phyloP scores from a whole-genome alignment of 176 grass and related monocot genomes.

The Cenchrus americanus region DNA sequence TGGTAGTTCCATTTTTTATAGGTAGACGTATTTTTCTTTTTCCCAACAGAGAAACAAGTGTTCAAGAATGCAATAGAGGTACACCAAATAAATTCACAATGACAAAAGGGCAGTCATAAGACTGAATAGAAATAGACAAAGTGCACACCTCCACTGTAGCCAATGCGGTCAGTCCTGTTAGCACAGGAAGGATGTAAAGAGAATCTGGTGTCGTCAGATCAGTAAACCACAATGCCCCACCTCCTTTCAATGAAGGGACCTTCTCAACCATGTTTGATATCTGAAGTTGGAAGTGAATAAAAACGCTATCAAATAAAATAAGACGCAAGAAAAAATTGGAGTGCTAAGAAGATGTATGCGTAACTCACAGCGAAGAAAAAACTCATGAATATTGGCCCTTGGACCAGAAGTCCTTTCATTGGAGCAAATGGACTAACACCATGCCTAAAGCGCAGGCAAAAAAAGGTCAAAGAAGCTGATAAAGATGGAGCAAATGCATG shows the following conservation, averaged over 20 bases:
- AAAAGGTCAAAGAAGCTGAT: slow-evolving; percentile 29
- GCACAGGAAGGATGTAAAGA: slow-evolving; percentile 71
- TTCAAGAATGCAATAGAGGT: slow-evolving; percentile 2
- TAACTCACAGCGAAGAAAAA: slow-evolving; percentile 93
- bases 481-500: slow-evolving; percentile 33
- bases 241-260: slow-evolving; percentile 90
- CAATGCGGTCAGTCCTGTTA: slow-evolving; percentile 71
- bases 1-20: slow-evolving; percentile 11
- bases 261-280: slow-evolving; percentile 94
- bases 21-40: slow-evolving; percentile 1
- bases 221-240: slow-evolving; percentile 91
- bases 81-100: slow-evolving; percentile 15
- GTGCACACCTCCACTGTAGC: slow-evolving; percentile 81
- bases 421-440: slow-evolving; percentile 82
- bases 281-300: slow-evolving; percentile 47
- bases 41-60: slow-evolving; percentile 23
- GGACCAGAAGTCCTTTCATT: slow-evolving; percentile 77
- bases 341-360: slow-evolving; percentile 20
- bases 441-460: slow-evolving; percentile 54
- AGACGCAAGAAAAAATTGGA: slow-evolving; percentile 23
- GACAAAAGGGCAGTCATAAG: slow-evolving; percentile 6
- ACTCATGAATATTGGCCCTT: slow-evolving; percentile 87
- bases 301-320: neutral
- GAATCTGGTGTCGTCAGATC: slow-evolving; percentile 85
- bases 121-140: slow-evolving; percentile 23